Evolutionary conservation across 1,284 basidiomycete species (phyloP), one percentile per base, ranked within the genome.

Genomic region (Moesziomyces antarcticus): DNA sequence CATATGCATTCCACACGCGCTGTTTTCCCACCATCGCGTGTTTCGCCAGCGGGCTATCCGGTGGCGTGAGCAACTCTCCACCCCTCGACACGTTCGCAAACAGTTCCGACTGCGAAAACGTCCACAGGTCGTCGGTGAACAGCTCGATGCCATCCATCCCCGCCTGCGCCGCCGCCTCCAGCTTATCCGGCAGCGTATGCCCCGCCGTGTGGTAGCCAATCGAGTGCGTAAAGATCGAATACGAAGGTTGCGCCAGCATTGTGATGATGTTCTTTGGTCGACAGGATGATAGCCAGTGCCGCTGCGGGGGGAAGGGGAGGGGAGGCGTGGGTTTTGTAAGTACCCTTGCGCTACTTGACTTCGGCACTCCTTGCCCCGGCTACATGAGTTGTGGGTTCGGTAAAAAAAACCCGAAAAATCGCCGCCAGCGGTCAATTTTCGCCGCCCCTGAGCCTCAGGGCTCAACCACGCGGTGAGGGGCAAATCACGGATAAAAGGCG

Each of bases 181-280:
- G 41, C 35, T 74, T 74, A 55, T 45, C 14, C 4, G 60, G 51
- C 10, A 68, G 54, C 5, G n/a, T 8, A 40, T 73, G 66, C 6
- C 25, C n/a, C 1, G 50, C 35, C 6, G 64, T 62, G 41, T 65
- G 58, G 25, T 64, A 59, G 22, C 66, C 72, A 3, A 74, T 41
- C 0, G 53, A 57, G 24, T 56, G 65, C 50, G 61, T 63, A 48
- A 67, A 73, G 65, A 59, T 68, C 35, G 55, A 58, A 30, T 55
- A 69, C n/a, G 22, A 50, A 50, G 33, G 43, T 20, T 42, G n/a
- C 22, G 10, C 22, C n/a, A 22, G 4, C n/a, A n/a, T 30, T 30
- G 30, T 30, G 30, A 30, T 30, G 30, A 25, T 30, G 8, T 9
- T 30, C 30, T 30, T 8, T 30, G 30, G 30, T 30, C 11, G 11